Base-by-base conservation (phyloP, 352 stramenopile genomes). In the Globisporangium acanthophoron region DNA sequence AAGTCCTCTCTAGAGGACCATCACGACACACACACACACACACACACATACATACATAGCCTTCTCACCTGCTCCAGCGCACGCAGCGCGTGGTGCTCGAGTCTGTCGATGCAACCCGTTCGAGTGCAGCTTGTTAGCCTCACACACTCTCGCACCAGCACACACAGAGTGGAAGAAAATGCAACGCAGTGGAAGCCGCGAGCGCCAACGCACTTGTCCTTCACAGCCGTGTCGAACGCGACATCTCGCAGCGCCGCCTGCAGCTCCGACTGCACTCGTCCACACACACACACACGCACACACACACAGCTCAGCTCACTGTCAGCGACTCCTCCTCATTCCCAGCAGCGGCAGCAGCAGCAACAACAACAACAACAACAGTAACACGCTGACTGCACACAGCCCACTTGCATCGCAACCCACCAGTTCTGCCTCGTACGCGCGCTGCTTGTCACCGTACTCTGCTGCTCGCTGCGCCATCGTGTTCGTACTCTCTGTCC, bases 391-490 rank as follows among this genome's bases (percentile, higher is more conserved):
- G 3, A 18, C 2, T 48, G 43, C 35, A 20, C 3, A 6, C 1
- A 24, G 8, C 43, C 16, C 43, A 24, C 16, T 11, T 20, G 44
- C n/a, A 18, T 5, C 5, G 3, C 12, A 8, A 44, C 65, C 46
- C 6, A 83, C 73, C 63, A 83, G 40, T n/a, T 83, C 66, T 2
- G 45, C 18, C 37, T 78, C 62, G 47, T 63, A 74, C 5, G 27
- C 54, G 35, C 56, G 66, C 52, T 71, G 63, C 6, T 65, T 68
- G 45, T 80, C 64, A 3, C 48, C 45, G 48, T 70, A 62, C 51
- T 83, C 74, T 11, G 54, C 56, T 0, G 74, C 66, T 18, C 71
- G 66, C 58, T 83, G 74, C 62, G 68, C 56, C 64, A 83, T 80
- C 24, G 67, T 69, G 3, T 41, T 56, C 11, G 69, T 74, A 49